phyloP scores from a whole-genome alignment of 495 filamentous ascomycete species.

The Neurospora intermedia region DNA sequence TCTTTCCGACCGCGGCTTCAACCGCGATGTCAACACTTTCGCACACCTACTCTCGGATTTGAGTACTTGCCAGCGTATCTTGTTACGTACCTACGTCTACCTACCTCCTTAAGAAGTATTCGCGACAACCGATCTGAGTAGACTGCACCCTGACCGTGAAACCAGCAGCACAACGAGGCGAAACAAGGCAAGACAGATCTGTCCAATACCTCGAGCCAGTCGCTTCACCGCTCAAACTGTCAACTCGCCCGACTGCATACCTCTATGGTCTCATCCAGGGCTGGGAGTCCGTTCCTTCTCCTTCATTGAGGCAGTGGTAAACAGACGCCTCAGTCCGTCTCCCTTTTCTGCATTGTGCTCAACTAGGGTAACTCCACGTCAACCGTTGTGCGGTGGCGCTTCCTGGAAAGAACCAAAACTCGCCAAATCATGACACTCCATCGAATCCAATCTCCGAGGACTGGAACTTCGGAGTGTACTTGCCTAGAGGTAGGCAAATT shows the following conservation, averaged over 20 bases:
- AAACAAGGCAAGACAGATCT: not conserved
- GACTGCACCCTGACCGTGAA: not conserved
- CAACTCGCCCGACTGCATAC: not conserved
- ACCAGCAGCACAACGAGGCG: not conserved
- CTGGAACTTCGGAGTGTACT: too few relatives aligned
- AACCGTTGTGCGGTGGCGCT: too few relatives aligned
- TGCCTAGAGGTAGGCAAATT: too few relatives aligned
- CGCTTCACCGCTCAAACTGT: not conserved
- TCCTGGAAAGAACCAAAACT: too few relatives aligned
- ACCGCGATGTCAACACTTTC: not conserved
- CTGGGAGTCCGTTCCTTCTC: too few relatives aligned
- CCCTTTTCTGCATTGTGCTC: not conserved
- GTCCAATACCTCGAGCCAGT: not conserved
- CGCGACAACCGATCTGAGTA: not conserved
- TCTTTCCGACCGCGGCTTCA: not conserved
- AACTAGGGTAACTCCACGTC: not conserved
- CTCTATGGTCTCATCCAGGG: too few relatives aligned
- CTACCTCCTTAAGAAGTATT: not conserved
- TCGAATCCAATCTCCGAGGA: too few relatives aligned
- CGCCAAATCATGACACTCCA: too few relatives aligned
- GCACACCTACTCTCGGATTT: not conserved
- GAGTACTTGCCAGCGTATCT: not conserved
- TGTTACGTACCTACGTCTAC: not conserved
- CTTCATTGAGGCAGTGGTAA: too few relatives aligned
- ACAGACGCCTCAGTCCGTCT: too few relatives aligned